Percentiles rank a stretch among this genome's conserved stretches.
Evolutionary conservation across 805 yeast species (phyloP).

Genomic region (Grigorovia humatica): DNA sequence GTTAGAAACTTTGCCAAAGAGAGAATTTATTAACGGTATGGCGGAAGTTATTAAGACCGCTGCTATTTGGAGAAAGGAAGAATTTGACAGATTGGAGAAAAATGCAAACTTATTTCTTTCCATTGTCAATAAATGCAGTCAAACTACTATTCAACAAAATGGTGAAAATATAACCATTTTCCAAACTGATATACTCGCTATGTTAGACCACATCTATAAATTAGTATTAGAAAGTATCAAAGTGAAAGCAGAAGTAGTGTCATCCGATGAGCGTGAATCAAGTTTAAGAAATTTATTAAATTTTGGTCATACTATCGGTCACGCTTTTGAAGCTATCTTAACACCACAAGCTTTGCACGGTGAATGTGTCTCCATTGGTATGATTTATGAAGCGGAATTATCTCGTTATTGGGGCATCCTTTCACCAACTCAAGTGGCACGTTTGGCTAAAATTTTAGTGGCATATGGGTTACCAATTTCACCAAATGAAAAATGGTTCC

Average conservation of each 20-base stretch:
- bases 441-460: constrained; percentile 69
- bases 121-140: constrained; percentile 40
- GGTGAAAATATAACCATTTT: constrained; percentile 24
- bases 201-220: constrained; percentile 63
- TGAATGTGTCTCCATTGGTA: constrained; percentile 97
- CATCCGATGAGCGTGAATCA: constrained; percentile 90
- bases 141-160: constrained; percentile 3
- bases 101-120: constrained; percentile 61
- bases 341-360: constrained; percentile 97
- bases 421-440: constrained; percentile 87
- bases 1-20: constrained; percentile 75
- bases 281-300: constrained; percentile 85
- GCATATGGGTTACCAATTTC: constrained; percentile 83
- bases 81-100: constrained; percentile 73
- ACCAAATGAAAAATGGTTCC: constrained; percentile 60
- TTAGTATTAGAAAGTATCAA: constrained; percentile 76
- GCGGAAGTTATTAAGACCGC: constrained; percentile 98
- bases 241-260: constrained; percentile 90
- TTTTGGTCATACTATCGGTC: constrained; percentile 96
- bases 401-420: constrained; percentile 84
- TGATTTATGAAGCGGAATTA: constrained; percentile 88
- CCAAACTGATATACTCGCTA: constrained; percentile 54
- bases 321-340: constrained; percentile 94
- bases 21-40: constrained; percentile 97
- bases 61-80: constrained; percentile 90